These are phyloP conservation scores for Alternaria solani DNA, from an alignment of 2,329 filamentous ascomycete genomes.

Conservation along the genomic window DNA sequence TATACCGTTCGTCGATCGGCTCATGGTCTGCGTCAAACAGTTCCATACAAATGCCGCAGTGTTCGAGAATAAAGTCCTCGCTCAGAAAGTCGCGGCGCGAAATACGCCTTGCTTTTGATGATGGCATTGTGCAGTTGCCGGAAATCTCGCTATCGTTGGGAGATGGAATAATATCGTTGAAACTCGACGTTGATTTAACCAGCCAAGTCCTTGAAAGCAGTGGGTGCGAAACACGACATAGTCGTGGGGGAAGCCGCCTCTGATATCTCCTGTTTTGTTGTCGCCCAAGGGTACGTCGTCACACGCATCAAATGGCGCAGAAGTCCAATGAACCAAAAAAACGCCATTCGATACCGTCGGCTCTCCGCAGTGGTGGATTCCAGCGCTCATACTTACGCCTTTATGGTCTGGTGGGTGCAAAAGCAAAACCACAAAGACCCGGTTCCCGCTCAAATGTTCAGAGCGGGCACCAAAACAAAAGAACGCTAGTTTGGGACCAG, in stretches of 20 bases:
- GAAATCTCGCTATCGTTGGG: neutral
- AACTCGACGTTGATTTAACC: neutral
- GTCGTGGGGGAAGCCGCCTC: no score
- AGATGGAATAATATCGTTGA: neutral
- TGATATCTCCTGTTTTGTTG: neutral
- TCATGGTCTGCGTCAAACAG: neutral
- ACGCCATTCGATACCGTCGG: conserved; percentile 20
- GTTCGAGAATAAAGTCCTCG: neutral
- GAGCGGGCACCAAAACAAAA: neutral
- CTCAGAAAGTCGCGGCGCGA: neutral
- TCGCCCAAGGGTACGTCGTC: neutral
- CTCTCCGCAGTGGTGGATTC: conserved; percentile 35
- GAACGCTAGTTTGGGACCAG: neutral
- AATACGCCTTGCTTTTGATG: neutral
- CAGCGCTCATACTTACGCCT: conserved; percentile 7
- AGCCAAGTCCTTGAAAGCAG: neutral
- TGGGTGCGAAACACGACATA: neutral
- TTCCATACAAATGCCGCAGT: neutral
- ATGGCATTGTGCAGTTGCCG: neutral
- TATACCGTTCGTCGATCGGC: neutral
- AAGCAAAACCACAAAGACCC: no score
- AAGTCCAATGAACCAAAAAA: neutral
- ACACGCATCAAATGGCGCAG: neutral
- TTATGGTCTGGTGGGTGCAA: neutral
- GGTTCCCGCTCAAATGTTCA: neutral